These are phyloP conservation scores for Chenopodium berlandieri DNA, from an alignment of 148 eudicot genomes.

Conservation along the genomic window DNA sequence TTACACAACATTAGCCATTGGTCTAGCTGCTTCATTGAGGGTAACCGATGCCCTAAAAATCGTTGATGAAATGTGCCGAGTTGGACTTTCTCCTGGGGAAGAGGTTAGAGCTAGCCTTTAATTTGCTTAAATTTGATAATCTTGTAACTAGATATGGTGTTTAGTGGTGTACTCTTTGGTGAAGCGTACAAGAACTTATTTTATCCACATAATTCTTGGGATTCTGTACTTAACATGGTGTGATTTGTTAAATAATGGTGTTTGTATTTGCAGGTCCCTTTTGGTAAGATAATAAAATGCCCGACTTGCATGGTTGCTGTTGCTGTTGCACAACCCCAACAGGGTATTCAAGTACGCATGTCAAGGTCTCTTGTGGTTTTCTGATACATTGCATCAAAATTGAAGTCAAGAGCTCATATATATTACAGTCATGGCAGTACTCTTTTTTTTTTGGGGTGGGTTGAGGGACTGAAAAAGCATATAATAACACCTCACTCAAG, in stretches of 20 bases:
- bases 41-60: constrained; percentile 83
- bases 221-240: constrained; percentile 7
- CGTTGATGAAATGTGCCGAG: constrained; percentile 57
- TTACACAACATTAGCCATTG: constrained; percentile 56
- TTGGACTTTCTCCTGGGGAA: constrained; percentile 83
- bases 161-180: neutral
- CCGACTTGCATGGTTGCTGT: constrained; percentile 83
- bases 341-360: constrained; percentile 91
- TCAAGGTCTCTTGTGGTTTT: constrained; percentile 27
- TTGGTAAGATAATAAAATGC: constrained; percentile 86
- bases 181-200: neutral
- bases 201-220: neutral
- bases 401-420: neutral
- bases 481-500: neutral
- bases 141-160: neutral
- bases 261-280: constrained; percentile 65
- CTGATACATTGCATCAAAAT: constrained; percentile 10
- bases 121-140: neutral
- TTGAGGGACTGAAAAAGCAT: neutral
- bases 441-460: neutral
- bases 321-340: constrained; percentile 94
- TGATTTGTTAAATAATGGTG: constrained; percentile 6
- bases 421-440: neutral
- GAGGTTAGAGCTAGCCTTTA: constrained; percentile 49
- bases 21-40: constrained; percentile 82